A percentile compares a stretch with the other conserved stretches of the same genome.
Conservation (phyloP, 2,329 filamentous ascomycete species). For the Ascochyta rabiei region DNA sequence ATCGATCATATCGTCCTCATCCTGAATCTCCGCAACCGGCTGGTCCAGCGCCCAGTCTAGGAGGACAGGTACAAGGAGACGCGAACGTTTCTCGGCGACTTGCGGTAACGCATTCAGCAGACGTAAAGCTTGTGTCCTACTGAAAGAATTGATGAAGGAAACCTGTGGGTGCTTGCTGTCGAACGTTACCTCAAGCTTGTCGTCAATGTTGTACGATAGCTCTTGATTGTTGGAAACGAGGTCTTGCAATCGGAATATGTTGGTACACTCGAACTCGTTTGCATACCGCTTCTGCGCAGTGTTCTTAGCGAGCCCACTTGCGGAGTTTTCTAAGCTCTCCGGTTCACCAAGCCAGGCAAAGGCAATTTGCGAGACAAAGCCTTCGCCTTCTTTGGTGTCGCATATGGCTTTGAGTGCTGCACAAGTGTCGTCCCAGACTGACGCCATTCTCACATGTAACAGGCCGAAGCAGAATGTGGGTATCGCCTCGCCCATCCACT, state of each 20-base stretch:
- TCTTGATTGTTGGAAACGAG: conserved; percentile 22
- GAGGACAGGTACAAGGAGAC: conserved; percentile 83
- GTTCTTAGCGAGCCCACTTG: conserved; percentile 9
- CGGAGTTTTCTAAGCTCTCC: conserved; percentile 15
- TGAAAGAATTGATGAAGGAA: conserved; percentile 59
- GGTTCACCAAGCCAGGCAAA: conserved; percentile 72
- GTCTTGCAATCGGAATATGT: conserved; percentile 62
- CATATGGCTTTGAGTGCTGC: conserved; percentile 77
- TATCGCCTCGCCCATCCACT: conserved; percentile 73
- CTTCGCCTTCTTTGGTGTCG: conserved; percentile 73
- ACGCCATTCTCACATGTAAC: conserved; percentile 82
- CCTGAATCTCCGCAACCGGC: conserved; percentile 10
- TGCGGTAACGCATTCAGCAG: conserved; percentile 75
- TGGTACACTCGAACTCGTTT: conserved; percentile 86
- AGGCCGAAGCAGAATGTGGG: conserved; percentile 87
- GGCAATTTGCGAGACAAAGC: conserved; percentile 71
- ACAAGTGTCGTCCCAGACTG: conserved; percentile 85
- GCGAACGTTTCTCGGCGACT: conserved; percentile 84
- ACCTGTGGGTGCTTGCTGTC: conserved; percentile 66
- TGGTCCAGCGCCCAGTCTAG: conserved; percentile 70
- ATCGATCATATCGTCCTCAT: conserved; percentile 21
- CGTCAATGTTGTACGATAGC: conserved; percentile 33
- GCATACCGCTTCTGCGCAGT: conserved; percentile 44
- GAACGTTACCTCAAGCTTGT: conserved; percentile 68
- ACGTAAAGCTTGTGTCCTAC: conserved; percentile 78